Evolutionary conservation across 345 rosid species (phyloP).

Genomic region (Gossypium ekmanianum): DNA sequence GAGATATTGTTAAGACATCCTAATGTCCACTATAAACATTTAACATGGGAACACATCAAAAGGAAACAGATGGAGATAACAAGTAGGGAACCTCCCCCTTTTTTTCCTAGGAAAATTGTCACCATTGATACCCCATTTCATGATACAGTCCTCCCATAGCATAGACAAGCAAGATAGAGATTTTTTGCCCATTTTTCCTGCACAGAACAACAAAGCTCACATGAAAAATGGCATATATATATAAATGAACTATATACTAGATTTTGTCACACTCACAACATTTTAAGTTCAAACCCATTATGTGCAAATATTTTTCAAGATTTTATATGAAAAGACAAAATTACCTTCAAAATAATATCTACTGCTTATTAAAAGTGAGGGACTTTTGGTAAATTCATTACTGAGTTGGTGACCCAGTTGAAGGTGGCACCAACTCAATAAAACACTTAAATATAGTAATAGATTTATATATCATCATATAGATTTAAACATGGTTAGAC

Average conservation of each 20-base stretch:
- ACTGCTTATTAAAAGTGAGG: too few relatives aligned
- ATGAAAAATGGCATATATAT: background rate
- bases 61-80: background rate
- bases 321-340: too few relatives aligned
- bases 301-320: too few relatives aligned
- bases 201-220: background rate
- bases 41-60: background rate
- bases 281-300: background rate
- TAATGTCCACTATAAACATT: background rate
- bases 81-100: background rate
- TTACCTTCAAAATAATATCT: too few relatives aligned
- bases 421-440: too few relatives aligned
- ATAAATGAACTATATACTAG: too few relatives aligned
- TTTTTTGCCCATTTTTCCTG: slow-evolving; percentile 28
- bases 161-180: slow-evolving; percentile 23
- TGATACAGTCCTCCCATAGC: slow-evolving; percentile 25
- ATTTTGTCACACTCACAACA: background rate
- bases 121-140: background rate
- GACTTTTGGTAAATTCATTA: too few relatives aligned
- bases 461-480: too few relatives aligned
- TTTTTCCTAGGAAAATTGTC: background rate
- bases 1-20: too few relatives aligned
- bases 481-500: too few relatives aligned
- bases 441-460: too few relatives aligned
- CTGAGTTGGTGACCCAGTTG: too few relatives aligned